Percentiles rank a stretch among this genome's conserved stretches.
These are phyloP conservation scores for Tremella yokohamensis DNA, from an alignment of 768 basidiomycete species.

Conservation along the genomic window DNA sequence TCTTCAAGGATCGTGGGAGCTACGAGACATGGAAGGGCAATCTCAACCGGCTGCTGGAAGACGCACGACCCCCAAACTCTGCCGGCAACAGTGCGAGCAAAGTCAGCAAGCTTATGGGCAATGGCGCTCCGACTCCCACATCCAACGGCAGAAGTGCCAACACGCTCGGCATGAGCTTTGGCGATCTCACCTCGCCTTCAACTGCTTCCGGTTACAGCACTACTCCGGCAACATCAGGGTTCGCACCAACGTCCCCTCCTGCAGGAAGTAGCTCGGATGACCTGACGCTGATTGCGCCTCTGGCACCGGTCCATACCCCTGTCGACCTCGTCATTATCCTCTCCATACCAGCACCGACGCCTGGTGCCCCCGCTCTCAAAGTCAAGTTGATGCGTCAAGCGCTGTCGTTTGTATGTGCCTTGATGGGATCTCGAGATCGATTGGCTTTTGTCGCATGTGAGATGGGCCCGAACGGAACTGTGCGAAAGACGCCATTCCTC, in stretches of 20 bases:
- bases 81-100: constrained; percentile 22
- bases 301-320: constrained; percentile 77
- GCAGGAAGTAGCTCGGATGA: constrained; percentile 59
- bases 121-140: constrained; percentile 17
- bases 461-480: constrained; percentile 72
- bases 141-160: background rate
- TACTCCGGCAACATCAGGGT: constrained; percentile 16
- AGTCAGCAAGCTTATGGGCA: constrained; percentile 34
- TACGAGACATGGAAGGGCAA: constrained; percentile 84
- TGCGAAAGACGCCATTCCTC: constrained; percentile 93
- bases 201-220: constrained; percentile 10
- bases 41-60: constrained; percentile 68
- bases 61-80: constrained; percentile 19
- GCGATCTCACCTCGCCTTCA: constrained; percentile 21
- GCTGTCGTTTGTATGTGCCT: constrained; percentile 77
- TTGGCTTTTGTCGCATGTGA: constrained; percentile 90
- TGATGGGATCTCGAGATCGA: constrained; percentile 72
- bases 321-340: constrained; percentile 90
- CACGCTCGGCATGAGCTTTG: constrained; percentile 15
- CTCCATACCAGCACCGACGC: constrained; percentile 66
- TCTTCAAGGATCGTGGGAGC: constrained; percentile 85
- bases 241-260: constrained; percentile 19
- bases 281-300: constrained; percentile 64
- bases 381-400: constrained; percentile 81
- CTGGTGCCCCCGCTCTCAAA: constrained; percentile 60